Evolutionary conservation across 2,329 filamentous ascomycete genomes (phyloP).

Genomic region (Penicillium sp.): DNA sequence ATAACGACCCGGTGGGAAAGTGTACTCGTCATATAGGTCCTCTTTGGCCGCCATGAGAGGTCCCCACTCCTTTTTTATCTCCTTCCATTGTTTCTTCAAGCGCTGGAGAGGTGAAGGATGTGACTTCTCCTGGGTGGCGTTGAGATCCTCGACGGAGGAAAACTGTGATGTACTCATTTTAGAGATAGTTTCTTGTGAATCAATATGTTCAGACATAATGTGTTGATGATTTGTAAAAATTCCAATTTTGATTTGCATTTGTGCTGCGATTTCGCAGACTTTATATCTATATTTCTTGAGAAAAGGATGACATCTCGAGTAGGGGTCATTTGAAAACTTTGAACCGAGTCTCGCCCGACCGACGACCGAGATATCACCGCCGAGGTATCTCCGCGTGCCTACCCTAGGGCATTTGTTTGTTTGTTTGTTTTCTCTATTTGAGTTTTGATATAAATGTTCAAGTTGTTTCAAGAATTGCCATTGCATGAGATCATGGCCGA

Average conservation of each 20-base stretch:
- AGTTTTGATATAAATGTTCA: no score
- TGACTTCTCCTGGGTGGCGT: neutral
- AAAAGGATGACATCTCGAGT: neutral
- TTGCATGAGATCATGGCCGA: neutral
- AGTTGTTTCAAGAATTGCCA: neutral
- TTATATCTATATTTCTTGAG: slow-evolving; percentile 1
- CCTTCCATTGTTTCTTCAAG: slow-evolving; percentile 10
- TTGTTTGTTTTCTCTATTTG: neutral
- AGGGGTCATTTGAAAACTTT: slow-evolving; percentile 1
- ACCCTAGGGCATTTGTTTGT: neutral
- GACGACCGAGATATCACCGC: neutral
- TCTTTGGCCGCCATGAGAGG: slow-evolving; percentile 22
- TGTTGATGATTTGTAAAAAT: neutral
- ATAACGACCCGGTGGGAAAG: slow-evolving; percentile 19
- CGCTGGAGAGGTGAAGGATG: slow-evolving; percentile 1
- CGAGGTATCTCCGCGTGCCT: neutral
- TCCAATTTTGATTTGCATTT: neutral
- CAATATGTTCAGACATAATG: neutral
- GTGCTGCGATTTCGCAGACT: neutral
- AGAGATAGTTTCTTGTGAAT: neutral
- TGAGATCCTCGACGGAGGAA: slow-evolving; percentile 2
- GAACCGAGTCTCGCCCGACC: neutral
- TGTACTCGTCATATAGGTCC: slow-evolving; percentile 21
- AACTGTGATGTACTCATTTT: neutral
- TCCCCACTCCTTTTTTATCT: slow-evolving; percentile 15